Evolutionary conservation across 2,329 filamentous ascomycete species (phyloP).

Genomic region (Ascochyta fabae): DNA sequence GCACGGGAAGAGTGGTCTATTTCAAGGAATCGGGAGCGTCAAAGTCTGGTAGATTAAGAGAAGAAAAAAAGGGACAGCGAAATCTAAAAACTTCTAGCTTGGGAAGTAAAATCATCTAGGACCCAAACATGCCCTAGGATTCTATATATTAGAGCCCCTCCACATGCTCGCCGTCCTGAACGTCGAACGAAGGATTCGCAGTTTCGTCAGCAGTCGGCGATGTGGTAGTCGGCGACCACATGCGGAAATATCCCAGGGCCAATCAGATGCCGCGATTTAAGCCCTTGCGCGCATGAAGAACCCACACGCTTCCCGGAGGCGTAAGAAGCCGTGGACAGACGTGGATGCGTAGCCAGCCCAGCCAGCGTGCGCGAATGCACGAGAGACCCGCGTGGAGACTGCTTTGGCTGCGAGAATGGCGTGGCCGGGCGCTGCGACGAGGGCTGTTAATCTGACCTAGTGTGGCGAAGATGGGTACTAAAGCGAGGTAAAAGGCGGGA

Average conservation of each 20-base stretch:
- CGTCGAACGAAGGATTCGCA: conserved; percentile 9
- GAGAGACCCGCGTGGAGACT: conserved; percentile 13
- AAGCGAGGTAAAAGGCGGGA: conserved; percentile 12
- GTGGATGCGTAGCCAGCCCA: neutral
- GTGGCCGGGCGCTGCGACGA: conserved; percentile 3
- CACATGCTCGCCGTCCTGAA: conserved; percentile 9
- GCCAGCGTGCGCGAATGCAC: conserved; percentile 12
- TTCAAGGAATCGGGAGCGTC: neutral
- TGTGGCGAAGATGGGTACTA: conserved; percentile 6
- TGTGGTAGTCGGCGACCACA: conserved; percentile 21
- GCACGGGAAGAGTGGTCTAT: conserved; percentile 6
- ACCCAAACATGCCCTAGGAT: neutral
- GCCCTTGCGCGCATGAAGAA: conserved; percentile 2
- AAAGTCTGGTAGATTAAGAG: neutral
- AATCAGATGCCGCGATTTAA: conserved; percentile 4
- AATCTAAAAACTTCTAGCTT: neutral
- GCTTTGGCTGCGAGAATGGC: conserved; percentile 15
- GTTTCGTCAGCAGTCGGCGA: conserved; percentile 21
- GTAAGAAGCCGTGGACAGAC: neutral
- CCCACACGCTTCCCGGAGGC: conserved; percentile 14
- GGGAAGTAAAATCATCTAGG: neutral
- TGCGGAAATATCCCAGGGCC: conserved; percentile 11
- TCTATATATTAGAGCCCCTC: conserved; percentile 9
- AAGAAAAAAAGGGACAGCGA: neutral
- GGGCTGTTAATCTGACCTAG: conserved; percentile 9